A percentile compares a stretch with the other conserved stretches of the same genome.
These are phyloP conservation scores for Teratosphaeria gauchensis DNA, from an alignment of 2,329 filamentous ascomycete genomes.

Conservation along the genomic window DNA sequence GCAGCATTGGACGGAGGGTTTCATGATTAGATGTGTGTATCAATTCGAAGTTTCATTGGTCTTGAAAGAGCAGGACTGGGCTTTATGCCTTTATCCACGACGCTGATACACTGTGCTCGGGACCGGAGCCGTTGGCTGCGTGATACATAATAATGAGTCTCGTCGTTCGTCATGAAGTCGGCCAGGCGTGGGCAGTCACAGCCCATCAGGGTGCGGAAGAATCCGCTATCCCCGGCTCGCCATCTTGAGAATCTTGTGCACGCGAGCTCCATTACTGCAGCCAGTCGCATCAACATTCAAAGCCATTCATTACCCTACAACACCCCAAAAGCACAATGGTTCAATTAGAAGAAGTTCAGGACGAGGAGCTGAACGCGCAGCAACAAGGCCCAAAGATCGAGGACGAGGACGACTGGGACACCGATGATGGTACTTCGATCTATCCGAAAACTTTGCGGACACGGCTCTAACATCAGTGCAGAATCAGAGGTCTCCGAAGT, in stretches of 20 bases:
- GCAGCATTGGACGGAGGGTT: background rate
- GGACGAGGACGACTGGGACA: conserved; percentile 76
- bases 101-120: too few species aligned
- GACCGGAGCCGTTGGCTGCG: too few species aligned
- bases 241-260: background rate
- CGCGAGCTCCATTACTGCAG: background rate
- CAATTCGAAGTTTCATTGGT: background rate
- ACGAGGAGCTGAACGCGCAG: conserved; percentile 78
- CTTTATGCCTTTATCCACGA: too few species aligned
- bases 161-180: too few species aligned
- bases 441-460: background rate
- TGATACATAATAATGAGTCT: too few species aligned
- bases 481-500: conserved; percentile 66
- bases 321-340: conserved; percentile 57
- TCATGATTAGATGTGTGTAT: background rate
- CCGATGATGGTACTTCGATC: conserved; percentile 66
- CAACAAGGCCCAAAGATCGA: conserved; percentile 51
- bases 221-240: too few species aligned
- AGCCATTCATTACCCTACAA: background rate
- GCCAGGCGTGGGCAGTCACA: too few species aligned
- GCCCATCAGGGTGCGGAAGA: too few species aligned
- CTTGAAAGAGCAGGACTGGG: background rate
- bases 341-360: conserved; percentile 90
- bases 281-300: background rate
- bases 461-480: conserved; percentile 24